Conservation (phyloP, 306 rosid species). For the Gillenia trifoliata region DNA sequence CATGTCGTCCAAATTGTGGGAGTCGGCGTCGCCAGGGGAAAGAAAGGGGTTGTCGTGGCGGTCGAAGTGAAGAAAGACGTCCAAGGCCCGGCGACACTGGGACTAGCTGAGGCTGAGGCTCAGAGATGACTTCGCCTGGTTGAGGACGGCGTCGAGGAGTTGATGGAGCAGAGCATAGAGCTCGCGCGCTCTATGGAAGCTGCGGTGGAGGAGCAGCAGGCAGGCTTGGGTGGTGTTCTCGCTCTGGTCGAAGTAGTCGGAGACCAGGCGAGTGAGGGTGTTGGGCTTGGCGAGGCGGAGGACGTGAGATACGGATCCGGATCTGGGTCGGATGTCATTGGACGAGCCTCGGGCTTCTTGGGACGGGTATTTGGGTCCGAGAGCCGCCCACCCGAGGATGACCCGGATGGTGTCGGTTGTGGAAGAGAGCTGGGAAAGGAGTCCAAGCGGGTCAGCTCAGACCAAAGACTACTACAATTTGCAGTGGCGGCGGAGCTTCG, state of each 20-base stretch:
- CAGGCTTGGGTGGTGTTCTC: conserved; percentile 48
- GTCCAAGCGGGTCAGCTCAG: too few species aligned
- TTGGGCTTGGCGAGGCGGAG: conserved; percentile 34
- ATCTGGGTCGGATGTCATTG: too few species aligned
- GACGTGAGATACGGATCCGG: too few species aligned
- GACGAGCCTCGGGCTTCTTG: too few species aligned
- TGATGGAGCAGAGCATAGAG: conserved; percentile 43
- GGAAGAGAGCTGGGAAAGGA: too few species aligned
- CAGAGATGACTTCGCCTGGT: neutral
- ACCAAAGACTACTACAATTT: too few species aligned
- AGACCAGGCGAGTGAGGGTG: conserved; percentile 41
- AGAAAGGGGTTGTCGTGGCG: conserved; percentile 45
- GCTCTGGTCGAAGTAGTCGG: conserved; percentile 55
- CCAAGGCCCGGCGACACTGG: conserved; percentile 42
- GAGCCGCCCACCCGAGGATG: too few species aligned
- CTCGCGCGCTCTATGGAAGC: conserved; percentile 24
- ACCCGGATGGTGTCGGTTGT: too few species aligned
- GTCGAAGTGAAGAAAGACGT: conserved; percentile 41
- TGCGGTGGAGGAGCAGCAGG: conserved; percentile 41
- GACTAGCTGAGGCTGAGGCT: conserved; percentile 28
- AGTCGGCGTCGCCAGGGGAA: conserved; percentile 13
- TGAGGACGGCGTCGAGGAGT: conserved; percentile 29
- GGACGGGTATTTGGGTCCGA: too few species aligned
- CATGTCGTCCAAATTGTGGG: too few species aligned
- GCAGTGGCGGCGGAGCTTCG: too few species aligned